Percentiles rank a stretch among this genome's conserved stretches.
These are phyloP conservation scores for Hypoxylon lienhwacheense DNA, from an alignment of 495 filamentous ascomycete genomes.

Conservation along the genomic window DNA sequence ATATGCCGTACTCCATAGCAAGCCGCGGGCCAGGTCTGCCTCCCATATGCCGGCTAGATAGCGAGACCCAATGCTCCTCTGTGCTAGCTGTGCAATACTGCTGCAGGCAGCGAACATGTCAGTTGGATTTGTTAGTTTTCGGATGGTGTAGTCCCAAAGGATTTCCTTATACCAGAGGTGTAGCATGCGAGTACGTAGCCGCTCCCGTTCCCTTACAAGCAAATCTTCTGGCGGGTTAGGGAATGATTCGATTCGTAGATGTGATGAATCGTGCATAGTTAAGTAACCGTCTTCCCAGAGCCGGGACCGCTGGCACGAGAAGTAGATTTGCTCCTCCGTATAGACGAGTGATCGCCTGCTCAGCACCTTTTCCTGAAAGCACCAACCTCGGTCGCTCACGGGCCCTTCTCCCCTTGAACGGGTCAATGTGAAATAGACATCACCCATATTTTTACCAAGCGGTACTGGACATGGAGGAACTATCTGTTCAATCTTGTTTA, in stretches of 20 bases:
- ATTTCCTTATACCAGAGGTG: constrained; percentile 13
- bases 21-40: constrained; percentile 17
- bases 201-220: background rate
- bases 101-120: constrained; percentile 25
- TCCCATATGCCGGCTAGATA: constrained; percentile 30
- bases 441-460: constrained; percentile 1
- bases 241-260: constrained; percentile 9
- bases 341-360: constrained; percentile 40
- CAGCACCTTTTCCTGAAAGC: constrained; percentile 45
- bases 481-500: background rate
- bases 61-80: constrained; percentile 14
- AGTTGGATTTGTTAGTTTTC: constrained; percentile 14
- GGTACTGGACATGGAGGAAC: constrained; percentile 10
- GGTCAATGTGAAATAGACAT: constrained; percentile 1
- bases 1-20: constrained; percentile 12
- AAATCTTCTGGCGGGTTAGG: background rate
- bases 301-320: constrained; percentile 31
- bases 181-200: constrained; percentile 9
- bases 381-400: constrained; percentile 17
- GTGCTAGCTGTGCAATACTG: constrained; percentile 22
- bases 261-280: background rate
- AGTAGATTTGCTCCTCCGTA: constrained; percentile 32
- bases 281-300: constrained; percentile 7
- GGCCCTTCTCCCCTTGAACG: background rate
- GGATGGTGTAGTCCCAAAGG: constrained; percentile 10